Percentiles rank a stretch among this genome's conserved stretches.
phyloP scores from a whole-genome alignment of 176 grass and related monocot genomes.

The Elymus sibiricus region DNA sequence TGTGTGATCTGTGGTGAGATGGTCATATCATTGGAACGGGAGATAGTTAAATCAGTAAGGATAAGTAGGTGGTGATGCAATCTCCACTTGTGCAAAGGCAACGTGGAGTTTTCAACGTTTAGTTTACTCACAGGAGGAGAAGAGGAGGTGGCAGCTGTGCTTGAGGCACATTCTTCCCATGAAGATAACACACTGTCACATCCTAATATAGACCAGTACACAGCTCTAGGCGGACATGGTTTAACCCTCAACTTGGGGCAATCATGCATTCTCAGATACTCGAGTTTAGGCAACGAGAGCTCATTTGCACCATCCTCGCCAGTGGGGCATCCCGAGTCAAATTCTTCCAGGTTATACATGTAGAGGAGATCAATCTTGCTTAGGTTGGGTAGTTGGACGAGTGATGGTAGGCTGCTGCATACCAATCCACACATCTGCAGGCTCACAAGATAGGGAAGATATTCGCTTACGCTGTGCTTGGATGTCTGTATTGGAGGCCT shows the following conservation, averaged over 20 bases:
- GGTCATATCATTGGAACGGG: background rate
- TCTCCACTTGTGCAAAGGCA: background rate
- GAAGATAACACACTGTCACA: background rate
- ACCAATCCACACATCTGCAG: background rate
- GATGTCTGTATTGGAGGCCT: too few relatives aligned
- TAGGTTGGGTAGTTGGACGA: background rate
- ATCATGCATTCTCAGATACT: background rate
- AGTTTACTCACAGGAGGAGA: background rate
- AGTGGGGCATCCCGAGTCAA: background rate
- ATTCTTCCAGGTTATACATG: background rate
- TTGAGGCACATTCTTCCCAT: too few relatives aligned
- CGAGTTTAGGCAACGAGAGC: background rate
- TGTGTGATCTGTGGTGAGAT: background rate
- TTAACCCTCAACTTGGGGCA: background rate
- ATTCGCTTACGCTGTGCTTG: background rate
- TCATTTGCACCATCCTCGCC: background rate
- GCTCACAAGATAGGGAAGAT: background rate
- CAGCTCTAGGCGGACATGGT: background rate
- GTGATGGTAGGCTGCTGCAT: background rate
- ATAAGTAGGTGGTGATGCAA: background rate
- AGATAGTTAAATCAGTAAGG: background rate
- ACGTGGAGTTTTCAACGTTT: background rate
- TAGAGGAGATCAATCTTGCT: background rate
- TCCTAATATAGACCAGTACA: background rate
- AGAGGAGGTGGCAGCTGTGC: background rate